Evolutionary conservation across 768 basidiomycete species (phyloP).

Genomic region (Hortiboletus flavorubellus): DNA sequence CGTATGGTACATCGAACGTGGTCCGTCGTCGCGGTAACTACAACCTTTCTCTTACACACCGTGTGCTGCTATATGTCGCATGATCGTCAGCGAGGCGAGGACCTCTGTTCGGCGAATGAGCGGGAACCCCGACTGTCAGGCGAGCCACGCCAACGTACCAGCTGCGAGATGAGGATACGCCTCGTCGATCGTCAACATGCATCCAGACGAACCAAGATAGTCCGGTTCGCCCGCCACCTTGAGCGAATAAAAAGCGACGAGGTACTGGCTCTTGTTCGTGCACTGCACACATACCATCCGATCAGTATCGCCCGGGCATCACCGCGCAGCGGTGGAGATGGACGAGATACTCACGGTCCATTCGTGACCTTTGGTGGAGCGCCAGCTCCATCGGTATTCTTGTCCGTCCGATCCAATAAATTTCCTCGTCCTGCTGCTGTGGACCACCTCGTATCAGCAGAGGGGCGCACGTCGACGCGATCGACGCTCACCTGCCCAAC

Average conservation of each 20-base stretch:
- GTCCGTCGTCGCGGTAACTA: neutral
- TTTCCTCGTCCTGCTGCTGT: slow-evolving; percentile 44
- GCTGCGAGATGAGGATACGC: slow-evolving; percentile 51
- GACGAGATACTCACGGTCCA: slow-evolving; percentile 52
- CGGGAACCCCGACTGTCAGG: slow-evolving; percentile 6
- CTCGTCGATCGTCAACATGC: slow-evolving; percentile 62
- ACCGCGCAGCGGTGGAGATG: neutral
- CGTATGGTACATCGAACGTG: slow-evolving; percentile 11
- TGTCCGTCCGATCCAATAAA: slow-evolving; percentile 60
- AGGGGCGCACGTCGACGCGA: neutral
- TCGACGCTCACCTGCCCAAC: slow-evolving; percentile 40
- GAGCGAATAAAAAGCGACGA: slow-evolving; percentile 60
- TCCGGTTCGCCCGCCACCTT: slow-evolving; percentile 53
- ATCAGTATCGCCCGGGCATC: neutral
- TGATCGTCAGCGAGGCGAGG: slow-evolving; percentile 57
- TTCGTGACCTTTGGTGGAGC: slow-evolving; percentile 47
- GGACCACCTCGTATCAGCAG: slow-evolving; percentile 3
- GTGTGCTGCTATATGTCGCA: slow-evolving; percentile 57
- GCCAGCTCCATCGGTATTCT: slow-evolving; percentile 59
- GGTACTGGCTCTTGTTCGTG: slow-evolving; percentile 45
- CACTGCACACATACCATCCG: slow-evolving; percentile 39
- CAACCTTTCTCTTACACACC: slow-evolving; percentile 31
- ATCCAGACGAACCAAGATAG: slow-evolving; percentile 54
- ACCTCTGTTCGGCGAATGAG: slow-evolving; percentile 42
- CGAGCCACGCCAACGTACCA: slow-evolving; percentile 38